phyloP scores from a whole-genome alignment of 2,329 filamentous ascomycete species.

The Bipolaris oryzae region DNA sequence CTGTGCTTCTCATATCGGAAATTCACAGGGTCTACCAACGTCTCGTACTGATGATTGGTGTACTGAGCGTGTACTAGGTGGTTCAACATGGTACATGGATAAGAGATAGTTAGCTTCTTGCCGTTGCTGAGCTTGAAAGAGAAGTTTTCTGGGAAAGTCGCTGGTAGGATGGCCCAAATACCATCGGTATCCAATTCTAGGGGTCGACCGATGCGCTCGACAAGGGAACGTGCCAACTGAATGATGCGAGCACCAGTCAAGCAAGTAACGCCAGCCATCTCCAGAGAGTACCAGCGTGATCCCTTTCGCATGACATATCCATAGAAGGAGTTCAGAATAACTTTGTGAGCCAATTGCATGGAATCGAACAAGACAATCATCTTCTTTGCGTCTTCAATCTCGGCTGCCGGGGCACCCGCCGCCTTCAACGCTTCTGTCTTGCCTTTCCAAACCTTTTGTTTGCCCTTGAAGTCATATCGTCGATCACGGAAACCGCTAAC shows the following conservation, averaged over 20 bases:
- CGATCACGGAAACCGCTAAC: slow-evolving; percentile 96
- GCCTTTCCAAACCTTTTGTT: slow-evolving; percentile 98
- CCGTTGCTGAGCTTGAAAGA: slow-evolving; percentile 92
- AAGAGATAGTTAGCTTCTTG: slow-evolving; percentile 95
- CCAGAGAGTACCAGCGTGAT: slow-evolving; percentile 98
- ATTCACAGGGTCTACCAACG: slow-evolving; percentile 74
- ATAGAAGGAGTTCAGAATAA: slow-evolving; percentile 99
- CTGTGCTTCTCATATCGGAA: slow-evolving; percentile 96
- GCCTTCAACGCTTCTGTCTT: slow-evolving; percentile 88
- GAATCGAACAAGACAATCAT: slow-evolving; percentile 98
- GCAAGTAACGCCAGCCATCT: slow-evolving; percentile 99
- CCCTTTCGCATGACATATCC: slow-evolving; percentile 99
- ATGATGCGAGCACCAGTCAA: slow-evolving; percentile 96
- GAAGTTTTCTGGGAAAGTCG: slow-evolving; percentile 96
- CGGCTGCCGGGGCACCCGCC: slow-evolving; percentile 73
- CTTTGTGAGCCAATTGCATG: slow-evolving; percentile 94
- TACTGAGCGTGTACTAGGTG: slow-evolving; percentile 93
- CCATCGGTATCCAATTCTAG: slow-evolving; percentile 96
- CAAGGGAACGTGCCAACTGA: slow-evolving; percentile 90
- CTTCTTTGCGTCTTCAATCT: slow-evolving; percentile 95
- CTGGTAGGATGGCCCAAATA: slow-evolving; percentile 99
- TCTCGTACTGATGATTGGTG: slow-evolving; percentile 98
- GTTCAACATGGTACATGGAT: slow-evolving; percentile 98
- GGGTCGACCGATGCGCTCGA: slow-evolving; percentile 90
- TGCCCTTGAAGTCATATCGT: slow-evolving; percentile 96